Evolutionary conservation across 2,329 filamentous ascomycete genomes (phyloP).

Genomic region (Cercospora beticola): DNA sequence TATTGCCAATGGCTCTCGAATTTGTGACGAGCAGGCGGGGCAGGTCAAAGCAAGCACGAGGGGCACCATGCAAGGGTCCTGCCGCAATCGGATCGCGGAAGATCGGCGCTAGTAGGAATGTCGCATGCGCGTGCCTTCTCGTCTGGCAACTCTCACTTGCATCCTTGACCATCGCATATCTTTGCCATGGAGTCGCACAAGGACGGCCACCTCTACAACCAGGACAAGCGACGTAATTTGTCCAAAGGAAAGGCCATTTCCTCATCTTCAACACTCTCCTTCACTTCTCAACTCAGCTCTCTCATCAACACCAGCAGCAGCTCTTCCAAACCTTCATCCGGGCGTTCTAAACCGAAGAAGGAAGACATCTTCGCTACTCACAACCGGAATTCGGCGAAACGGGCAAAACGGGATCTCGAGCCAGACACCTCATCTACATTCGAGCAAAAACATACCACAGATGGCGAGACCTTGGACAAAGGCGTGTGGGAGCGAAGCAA

Average conservation of each 20-base stretch:
- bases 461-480: constrained; percentile 62
- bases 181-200: constrained; percentile 22
- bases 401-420: constrained; percentile 60
- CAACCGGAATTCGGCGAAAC: constrained; percentile 62
- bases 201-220: constrained; percentile 25
- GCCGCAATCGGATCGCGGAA: constrained; percentile 9
- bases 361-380: constrained; percentile 68
- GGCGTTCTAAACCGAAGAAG: constrained; percentile 61
- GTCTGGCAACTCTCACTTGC: not conserved
- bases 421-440: constrained; percentile 55
- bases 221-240: constrained; percentile 54
- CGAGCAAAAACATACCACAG: constrained; percentile 63
- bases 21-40: not conserved
- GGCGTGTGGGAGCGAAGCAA: constrained; percentile 64
- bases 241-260: constrained; percentile 62
- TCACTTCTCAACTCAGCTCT: constrained; percentile 82
- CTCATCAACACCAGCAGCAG: constrained; percentile 62
- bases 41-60: not conserved
- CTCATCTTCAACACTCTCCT: constrained; percentile 72
- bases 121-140: not conserved
- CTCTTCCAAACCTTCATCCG: constrained; percentile 39
- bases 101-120: constrained; percentile 7
- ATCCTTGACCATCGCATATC: not conserved
- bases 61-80: constrained; percentile 2
- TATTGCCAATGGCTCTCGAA: constrained; percentile 7